Conservation (phyloP, 768 basidiomycete species). For the Tubosaeta sp. region DNA sequence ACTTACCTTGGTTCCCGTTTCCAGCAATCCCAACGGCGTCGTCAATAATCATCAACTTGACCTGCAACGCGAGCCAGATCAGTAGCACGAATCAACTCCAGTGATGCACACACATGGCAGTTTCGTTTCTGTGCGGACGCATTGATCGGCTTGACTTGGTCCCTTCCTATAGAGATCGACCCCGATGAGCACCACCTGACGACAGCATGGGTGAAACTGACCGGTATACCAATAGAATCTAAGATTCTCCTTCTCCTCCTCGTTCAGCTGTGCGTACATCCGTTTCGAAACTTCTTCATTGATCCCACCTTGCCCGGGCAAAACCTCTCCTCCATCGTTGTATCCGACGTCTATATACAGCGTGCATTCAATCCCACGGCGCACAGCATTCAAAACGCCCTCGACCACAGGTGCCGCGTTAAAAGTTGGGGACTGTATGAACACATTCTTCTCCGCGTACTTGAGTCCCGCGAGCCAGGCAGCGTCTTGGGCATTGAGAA, state of each 20-base stretch:
- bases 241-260: conserved; percentile 42
- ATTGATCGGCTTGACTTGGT: conserved; percentile 60
- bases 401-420: conserved; percentile 62
- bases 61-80: conserved; percentile 21
- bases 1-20: conserved; percentile 62
- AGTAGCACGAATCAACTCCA: background rate
- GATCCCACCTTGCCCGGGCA: conserved; percentile 68
- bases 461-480: conserved; percentile 65
- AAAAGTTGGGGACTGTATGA: conserved; percentile 72
- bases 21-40: conserved; percentile 61
- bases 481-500: conserved; percentile 57
- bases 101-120: conserved; percentile 48
- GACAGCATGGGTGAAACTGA: conserved; percentile 1
- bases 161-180: conserved; percentile 39
- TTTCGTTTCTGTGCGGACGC: conserved; percentile 65
- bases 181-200: background rate
- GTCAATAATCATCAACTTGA: conserved; percentile 67
- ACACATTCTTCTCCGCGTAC: conserved; percentile 57
- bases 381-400: conserved; percentile 55
- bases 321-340: conserved; percentile 55
- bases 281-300: conserved; percentile 63
- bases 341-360: conserved; percentile 58
- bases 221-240: conserved; percentile 55
- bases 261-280: conserved; percentile 50
- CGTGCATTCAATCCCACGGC: conserved; percentile 55